Evolutionary conservation across 2,329 filamentous ascomycete species (phyloP).

Genomic region (Plenodomus lindquistii): DNA sequence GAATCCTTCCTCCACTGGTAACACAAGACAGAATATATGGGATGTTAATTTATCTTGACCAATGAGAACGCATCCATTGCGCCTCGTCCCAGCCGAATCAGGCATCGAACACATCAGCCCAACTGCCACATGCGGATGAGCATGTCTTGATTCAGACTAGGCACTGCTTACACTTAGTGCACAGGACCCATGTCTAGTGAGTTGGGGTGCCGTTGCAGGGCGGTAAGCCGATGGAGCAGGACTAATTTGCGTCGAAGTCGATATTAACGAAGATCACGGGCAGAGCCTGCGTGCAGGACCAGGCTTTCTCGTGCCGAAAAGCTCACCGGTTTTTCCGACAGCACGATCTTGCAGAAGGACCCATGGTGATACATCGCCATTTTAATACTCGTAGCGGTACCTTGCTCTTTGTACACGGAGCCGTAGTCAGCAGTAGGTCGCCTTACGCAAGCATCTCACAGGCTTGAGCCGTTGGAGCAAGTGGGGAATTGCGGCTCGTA

Average conservation of each 20-base stretch:
- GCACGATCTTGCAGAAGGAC: background rate
- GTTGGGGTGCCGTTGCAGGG: background rate
- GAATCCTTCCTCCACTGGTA: background rate
- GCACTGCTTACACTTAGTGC: conserved; percentile 3
- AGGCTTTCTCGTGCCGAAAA: background rate
- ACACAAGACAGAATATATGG: background rate
- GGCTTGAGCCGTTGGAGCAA: background rate
- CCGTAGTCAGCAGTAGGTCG: background rate
- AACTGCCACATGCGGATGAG: conserved; percentile 10
- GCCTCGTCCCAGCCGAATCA: conserved; percentile 10
- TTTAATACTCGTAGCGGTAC: background rate
- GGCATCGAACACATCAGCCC: conserved; percentile 4
- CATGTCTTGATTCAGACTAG: conserved; percentile 8
- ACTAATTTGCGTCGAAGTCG: background rate
- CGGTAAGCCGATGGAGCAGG: background rate
- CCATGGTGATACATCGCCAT: background rate
- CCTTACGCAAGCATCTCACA: background rate
- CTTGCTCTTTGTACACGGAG: background rate
- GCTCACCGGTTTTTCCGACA: background rate
- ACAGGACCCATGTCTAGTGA: conserved; percentile 2
- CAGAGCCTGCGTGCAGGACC: background rate
- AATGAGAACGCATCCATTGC: conserved; percentile 4
- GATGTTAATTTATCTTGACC: conserved; percentile 13
- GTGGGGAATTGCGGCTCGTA: background rate
- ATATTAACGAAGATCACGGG: background rate